Base-by-base conservation (phyloP, 2,329 filamentous ascomycete species). In the Bretziella fagacearum region DNA sequence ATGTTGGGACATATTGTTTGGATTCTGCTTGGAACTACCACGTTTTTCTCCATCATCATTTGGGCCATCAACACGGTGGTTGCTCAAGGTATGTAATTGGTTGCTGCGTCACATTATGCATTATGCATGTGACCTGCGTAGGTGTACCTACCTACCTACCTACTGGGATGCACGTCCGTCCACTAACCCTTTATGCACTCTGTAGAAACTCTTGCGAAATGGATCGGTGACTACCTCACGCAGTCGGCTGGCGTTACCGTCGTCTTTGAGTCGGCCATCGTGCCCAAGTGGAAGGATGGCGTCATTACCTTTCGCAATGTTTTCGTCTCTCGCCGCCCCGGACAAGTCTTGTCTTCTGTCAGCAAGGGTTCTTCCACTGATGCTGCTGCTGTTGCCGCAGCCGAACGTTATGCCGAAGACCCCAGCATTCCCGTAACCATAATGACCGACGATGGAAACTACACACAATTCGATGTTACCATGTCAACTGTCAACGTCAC, bases 261-360 rank as follows among this genome's bases (percentile, higher is more conserved):
- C 26, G 81, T 98, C 46, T 98, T 98, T 59, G 91, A 98, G 63
- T 95, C 85, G 32, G 91, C 91, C 18, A 94, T 98, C 56, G 91
- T 98, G 17, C 91, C 91, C 8, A 91, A 83, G 59, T 98, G 91
- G 91, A 79, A 77, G 52, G 82, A 91, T 57, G 89, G 89, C 26
- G 89, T 96, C 33, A 98, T 98, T 53, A 87, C 84, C 1, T 94
- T 98, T 64, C 81, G 84, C 56, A 96, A 95, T 57, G 91, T 98
- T 7, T 96, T 94, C 57, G 84, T 98, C 2, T 96, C 91, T 11
- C 74, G 87, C 50, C 71, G 91, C 41, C 91, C 91, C 2, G 89
- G 91, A 3, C 84, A 93, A 59, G 70, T 75, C 29, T 73, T 75
- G 52, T 82, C 82, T 1, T 81, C 85, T 47, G 89, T 98, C 48